Evolutionary conservation across 2,329 filamentous ascomycete genomes (phyloP).

Genomic region (Penicillium oxalicum): DNA sequence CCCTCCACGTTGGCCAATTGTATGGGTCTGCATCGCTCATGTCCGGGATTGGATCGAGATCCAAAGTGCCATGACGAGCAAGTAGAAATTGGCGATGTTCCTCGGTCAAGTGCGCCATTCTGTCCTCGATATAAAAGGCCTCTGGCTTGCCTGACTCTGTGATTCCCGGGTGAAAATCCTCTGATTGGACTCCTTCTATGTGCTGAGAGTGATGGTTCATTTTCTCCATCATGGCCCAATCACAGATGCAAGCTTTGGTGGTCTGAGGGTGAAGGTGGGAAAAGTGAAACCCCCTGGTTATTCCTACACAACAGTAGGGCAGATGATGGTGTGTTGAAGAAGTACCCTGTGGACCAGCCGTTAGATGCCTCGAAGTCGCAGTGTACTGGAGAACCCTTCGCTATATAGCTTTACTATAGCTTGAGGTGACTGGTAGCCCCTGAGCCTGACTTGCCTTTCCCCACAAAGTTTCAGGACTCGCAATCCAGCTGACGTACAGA

Average conservation of each 20-base stretch:
- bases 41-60: slow-evolving; percentile 50
- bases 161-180: slow-evolving; percentile 4
- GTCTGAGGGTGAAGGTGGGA: not conserved
- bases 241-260: not conserved
- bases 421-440: not conserved
- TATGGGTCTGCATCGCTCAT: slow-evolving; percentile 49
- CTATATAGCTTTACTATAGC: too few relatives aligned
- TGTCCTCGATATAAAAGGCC: slow-evolving; percentile 16
- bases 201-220: slow-evolving; percentile 9
- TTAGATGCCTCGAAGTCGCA: too few relatives aligned
- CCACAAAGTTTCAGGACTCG: not conserved
- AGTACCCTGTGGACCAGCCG: too few relatives aligned
- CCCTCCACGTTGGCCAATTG: slow-evolving; percentile 52
- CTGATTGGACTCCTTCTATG: slow-evolving; percentile 12
- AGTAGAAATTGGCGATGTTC: slow-evolving; percentile 45
- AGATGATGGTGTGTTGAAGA: too few relatives aligned
- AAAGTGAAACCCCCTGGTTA: not conserved
- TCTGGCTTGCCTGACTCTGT: slow-evolving; percentile 12
- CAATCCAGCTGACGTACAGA: not conserved
- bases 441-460: not conserved
- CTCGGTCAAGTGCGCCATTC: slow-evolving; percentile 16
- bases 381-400: too few relatives aligned
- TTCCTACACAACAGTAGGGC: too few relatives aligned
- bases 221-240: slow-evolving; percentile 11
- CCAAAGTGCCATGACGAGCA: slow-evolving; percentile 48